Evolutionary conservation across 768 basidiomycete species (phyloP).

Genomic region (Pholiota molesta): DNA sequence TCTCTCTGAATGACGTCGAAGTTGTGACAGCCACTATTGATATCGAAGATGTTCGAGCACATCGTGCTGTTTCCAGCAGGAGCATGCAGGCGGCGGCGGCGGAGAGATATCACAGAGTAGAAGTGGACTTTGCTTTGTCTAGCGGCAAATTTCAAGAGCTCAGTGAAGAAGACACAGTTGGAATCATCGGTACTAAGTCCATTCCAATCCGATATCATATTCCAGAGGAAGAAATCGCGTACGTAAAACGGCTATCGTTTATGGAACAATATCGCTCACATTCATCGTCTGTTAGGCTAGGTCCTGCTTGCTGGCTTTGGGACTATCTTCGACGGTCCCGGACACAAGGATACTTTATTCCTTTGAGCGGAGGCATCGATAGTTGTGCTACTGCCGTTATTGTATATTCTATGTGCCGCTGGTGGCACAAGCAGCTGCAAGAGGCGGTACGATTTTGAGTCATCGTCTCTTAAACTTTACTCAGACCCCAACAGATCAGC

Average conservation of each 20-base stretch:
- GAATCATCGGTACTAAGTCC: slow-evolving; percentile 38
- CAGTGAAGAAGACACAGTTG: slow-evolving; percentile 50
- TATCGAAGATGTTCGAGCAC: slow-evolving; percentile 93
- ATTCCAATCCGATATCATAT: slow-evolving; percentile 72
- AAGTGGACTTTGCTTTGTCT: slow-evolving; percentile 79
- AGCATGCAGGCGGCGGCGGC: slow-evolving; percentile 87
- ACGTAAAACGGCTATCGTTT: slow-evolving; percentile 33
- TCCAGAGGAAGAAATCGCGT: slow-evolving; percentile 99
- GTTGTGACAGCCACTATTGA: slow-evolving; percentile 96
- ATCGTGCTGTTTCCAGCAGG: slow-evolving; percentile 81
- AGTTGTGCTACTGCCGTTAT: slow-evolving; percentile 97
- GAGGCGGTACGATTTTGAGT: slow-evolving; percentile 57
- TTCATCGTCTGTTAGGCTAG: slow-evolving; percentile 56
- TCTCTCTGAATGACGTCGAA: slow-evolving; percentile 94
- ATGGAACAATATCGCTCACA: neutral
- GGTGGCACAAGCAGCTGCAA: slow-evolving; percentile 76
- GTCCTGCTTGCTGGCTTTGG: slow-evolving; percentile 99
- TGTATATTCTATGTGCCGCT: slow-evolving; percentile 95
- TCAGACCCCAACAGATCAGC: slow-evolving; percentile 51
- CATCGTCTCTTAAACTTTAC: neutral
- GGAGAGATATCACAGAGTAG: slow-evolving; percentile 78
- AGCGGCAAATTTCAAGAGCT: slow-evolving; percentile 72
- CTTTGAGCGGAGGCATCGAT: slow-evolving; percentile 95
- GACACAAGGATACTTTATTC: slow-evolving; percentile 94
- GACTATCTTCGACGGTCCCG: slow-evolving; percentile 95